These are phyloP conservation scores for Rubroshorea leprosula DNA, from an alignment of 345 rosid genomes.

Conservation along the genomic window DNA sequence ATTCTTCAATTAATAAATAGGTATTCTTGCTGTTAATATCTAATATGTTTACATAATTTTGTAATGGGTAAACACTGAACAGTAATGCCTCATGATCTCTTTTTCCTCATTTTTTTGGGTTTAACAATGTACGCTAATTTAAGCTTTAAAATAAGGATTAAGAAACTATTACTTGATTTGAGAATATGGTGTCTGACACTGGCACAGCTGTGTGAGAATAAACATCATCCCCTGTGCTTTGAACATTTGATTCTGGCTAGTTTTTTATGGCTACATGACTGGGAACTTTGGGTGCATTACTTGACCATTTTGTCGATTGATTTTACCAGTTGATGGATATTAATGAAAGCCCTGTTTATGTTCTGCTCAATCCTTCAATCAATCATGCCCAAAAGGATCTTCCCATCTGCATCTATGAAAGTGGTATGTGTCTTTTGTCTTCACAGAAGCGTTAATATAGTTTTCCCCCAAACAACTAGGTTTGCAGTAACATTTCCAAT, in stretches of 20 bases:
- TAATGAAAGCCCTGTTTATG: constrained; percentile 92
- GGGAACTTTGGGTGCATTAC: background rate
- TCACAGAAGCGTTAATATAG: too few relatives aligned
- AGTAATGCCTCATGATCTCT: too few relatives aligned
- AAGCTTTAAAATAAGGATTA: background rate
- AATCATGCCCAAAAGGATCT: constrained; percentile 91
- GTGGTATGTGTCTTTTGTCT: constrained; percentile 41
- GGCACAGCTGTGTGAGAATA: background rate
- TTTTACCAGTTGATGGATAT: constrained; percentile 85
- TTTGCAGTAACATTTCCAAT: background rate
- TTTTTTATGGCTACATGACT: background rate
- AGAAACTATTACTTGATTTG: background rate
- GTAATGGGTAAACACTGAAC: too few relatives aligned
- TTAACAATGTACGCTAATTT: too few relatives aligned
- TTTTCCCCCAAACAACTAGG: background rate
- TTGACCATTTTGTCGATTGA: background rate
- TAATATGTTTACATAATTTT: too few relatives aligned
- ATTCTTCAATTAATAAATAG: background rate
- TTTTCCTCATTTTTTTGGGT: too few relatives aligned
- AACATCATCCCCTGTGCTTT: background rate
- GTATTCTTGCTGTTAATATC: background rate
- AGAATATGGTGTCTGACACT: background rate
- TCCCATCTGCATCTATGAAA: constrained; percentile 82
- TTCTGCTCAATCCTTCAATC: constrained; percentile 81
- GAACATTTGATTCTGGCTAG: background rate